Evolutionary conservation across 306 rosid species (phyloP).

Genomic region (Cucurbita moschata): DNA sequence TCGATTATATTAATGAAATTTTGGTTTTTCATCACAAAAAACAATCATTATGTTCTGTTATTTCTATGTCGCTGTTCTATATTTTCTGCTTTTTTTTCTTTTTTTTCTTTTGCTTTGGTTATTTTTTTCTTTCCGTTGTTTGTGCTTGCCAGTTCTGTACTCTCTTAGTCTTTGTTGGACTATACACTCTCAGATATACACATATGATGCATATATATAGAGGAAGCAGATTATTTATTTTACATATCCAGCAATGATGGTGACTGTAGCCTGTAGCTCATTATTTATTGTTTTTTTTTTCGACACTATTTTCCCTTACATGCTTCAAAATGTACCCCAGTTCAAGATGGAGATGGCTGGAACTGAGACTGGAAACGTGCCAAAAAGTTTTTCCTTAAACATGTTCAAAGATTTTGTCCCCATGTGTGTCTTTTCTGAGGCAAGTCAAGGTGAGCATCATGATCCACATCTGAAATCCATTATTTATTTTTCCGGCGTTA

Average conservation of each 20-base stretch:
- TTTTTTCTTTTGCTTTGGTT: neutral
- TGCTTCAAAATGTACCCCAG: slow-evolving; percentile 26
- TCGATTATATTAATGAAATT: neutral
- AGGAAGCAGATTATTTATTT: neutral
- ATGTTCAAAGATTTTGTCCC: slow-evolving; percentile 93
- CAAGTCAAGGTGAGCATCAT: slow-evolving; percentile 62
- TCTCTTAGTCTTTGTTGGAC: neutral
- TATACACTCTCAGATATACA: neutral
- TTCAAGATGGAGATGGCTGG: slow-evolving; percentile 87
- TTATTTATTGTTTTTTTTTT: neutral
- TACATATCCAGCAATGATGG: neutral
- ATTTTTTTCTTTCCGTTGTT: neutral
- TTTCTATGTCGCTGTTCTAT: neutral
- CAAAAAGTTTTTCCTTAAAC: slow-evolving; percentile 62
- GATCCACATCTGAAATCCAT: neutral
- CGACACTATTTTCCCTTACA: slow-evolving; percentile 2
- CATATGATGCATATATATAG: neutral
- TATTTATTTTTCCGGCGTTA: neutral
- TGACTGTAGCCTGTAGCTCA: neutral
- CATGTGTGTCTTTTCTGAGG: slow-evolving; percentile 79
- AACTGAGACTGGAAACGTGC: slow-evolving; percentile 42
- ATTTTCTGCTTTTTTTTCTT: neutral
- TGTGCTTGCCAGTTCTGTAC: neutral
- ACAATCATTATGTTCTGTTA: neutral
- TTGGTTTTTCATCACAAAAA: neutral